Evolutionary conservation across 2,329 filamentous ascomycete species (phyloP).

Genomic region (Boeremia exigua): DNA sequence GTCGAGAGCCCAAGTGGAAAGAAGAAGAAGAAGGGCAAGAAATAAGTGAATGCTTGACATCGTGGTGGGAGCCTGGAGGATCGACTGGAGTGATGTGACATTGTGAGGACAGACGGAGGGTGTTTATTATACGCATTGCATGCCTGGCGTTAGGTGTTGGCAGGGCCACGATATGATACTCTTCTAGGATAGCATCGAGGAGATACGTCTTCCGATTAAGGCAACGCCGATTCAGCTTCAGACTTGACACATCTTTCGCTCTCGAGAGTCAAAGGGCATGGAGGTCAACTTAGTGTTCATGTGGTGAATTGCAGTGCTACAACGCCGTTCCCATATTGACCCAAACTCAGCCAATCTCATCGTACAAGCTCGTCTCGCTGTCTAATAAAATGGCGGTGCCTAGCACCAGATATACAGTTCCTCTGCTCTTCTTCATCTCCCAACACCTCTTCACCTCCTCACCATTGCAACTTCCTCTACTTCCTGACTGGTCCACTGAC

Average conservation of each 20-base stretch:
- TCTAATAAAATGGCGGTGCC: conserved; percentile 23
- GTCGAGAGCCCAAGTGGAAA: conserved; percentile 67
- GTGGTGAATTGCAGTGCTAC: conserved; percentile 40
- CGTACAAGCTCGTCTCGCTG: conserved; percentile 28
- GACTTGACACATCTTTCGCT: background rate
- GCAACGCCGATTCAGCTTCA: conserved; percentile 6
- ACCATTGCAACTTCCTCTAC: conserved; percentile 26
- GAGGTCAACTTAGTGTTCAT: conserved; percentile 6
- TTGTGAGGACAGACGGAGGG: background rate
- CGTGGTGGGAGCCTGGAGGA: background rate
- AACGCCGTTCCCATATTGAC: conserved; percentile 40
- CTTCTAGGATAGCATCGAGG: conserved; percentile 30
- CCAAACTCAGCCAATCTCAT: conserved; percentile 28
- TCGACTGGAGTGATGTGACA: background rate
- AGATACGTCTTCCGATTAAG: background rate
- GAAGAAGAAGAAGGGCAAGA: conserved; percentile 70
- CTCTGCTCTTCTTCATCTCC: background rate
- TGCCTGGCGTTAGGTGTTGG: conserved; percentile 20
- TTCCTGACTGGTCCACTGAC: conserved; percentile 69
- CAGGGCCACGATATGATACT: conserved; percentile 14
- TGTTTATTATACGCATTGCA: conserved; percentile 9
- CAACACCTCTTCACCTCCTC: background rate
- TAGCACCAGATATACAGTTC: conserved; percentile 42
- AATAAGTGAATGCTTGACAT: conserved; percentile 17
- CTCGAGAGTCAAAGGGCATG: background rate